Evolutionary conservation across 257 asterid species (phyloP), one percentile per base, ranked within the genome.

Genomic region (Penstemon newberryi): DNA sequence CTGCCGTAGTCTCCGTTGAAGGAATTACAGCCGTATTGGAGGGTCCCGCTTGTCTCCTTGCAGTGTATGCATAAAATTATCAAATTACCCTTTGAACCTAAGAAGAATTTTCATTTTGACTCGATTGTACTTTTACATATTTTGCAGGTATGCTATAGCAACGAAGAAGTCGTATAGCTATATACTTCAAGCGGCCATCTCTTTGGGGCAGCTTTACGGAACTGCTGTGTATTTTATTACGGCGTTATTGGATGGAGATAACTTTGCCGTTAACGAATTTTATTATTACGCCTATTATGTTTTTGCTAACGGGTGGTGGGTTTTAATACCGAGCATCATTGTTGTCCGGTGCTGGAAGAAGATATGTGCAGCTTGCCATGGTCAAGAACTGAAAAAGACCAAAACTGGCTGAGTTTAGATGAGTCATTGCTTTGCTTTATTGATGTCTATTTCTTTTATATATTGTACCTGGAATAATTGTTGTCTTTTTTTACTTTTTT

Each of bases 21-120:
- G 96, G 92, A 71, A 80, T 88, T 37, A 88, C 95, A 7, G 85
- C 89, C 49, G 92, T 82, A 43, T 8, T 90, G n/a, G 94, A 75
- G 83, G 99, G 97, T 13, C 99, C 97, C 5, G 90, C 93, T 53
- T 82, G 87, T 73, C 85, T 93, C 70, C 83, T 93, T 43, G 75
- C 84, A 54, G 83, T 85, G 99, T 93, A 84, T 12, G 95, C 78
- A 61, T 55, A 68, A 63, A 58, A 13, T 46, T 44, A 5, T 15
- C 5, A 52, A 36, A 25, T 25, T 25, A 25, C 33, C 33, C 33
- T 25, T 25, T 25, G 33, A 25, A 25, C 33, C 33, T 25, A 25
- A 25, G 2, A 25, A 25, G 33, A 2, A 25, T 25, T 25, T 25
- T 25, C 33, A 25, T 25, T 25, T 2, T 25, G 33, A 25, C 33